Evolutionary conservation across 1,284 basidiomycete species (phyloP), one percentile per base, ranked within the genome.

Genomic region (Marasmius tenuissimus): DNA sequence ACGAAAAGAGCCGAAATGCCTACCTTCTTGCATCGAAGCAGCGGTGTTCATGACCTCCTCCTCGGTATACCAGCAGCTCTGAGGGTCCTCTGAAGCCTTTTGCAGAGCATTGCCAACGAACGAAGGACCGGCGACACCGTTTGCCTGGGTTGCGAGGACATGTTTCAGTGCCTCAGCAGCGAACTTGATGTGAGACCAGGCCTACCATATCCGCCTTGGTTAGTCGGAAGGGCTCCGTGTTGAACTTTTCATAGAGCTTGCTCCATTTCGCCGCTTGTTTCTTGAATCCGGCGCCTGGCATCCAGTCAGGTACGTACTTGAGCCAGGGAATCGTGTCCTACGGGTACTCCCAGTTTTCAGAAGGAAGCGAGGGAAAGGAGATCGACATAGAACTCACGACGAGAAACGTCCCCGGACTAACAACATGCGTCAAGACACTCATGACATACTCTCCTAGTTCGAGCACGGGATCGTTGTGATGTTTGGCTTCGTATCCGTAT

Each of bases 281-380:
- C 40, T 65, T 62, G 61, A 63, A 65, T 7, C 45, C 59, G 11
- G 63, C 57, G 11, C 63, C 63, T 18, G 63, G 63, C 33, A 64
- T 47, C 55, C 47, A 65, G 9, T 56, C 38, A 3, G 64, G 64
- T 9, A 65, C 35, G 39, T 63, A 59, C 39, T 66, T 60, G 5
- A 66, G 34, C 22, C 7, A 40, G 2, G 65, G 65, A 45, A 66
- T 37, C 4, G 45, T 51, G 50, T 66, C 63, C 48, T 54, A 35
- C 3, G 27, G 8, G 33, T 9, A 14, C 3, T 4, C 7, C 16
- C 20, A 34, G 14, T 20, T 10, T n/a, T 18, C 10, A 20, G 18
- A 49, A 14, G 11, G 18, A 10, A 20, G 27, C 10, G 6, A 20
- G 12, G 6, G 12, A 14, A 5, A n/a, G 18, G 16, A 54, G 8